Percentiles rank a stretch among this genome's conserved stretches.
These are phyloP conservation scores for Fraxinus xanthoxyloides DNA, from an alignment of 305 asterid species.

Conservation along the genomic window DNA sequence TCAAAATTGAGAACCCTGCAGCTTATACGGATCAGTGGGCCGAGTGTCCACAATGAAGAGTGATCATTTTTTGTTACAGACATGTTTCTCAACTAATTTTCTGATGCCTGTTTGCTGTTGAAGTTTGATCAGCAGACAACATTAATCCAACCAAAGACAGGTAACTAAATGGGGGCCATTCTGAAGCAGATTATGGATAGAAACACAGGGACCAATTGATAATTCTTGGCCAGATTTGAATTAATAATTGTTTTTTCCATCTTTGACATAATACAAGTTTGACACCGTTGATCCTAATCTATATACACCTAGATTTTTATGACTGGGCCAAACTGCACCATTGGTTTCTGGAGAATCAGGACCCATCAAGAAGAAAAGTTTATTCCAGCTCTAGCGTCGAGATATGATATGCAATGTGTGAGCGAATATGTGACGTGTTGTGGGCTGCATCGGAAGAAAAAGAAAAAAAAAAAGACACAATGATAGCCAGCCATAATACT, in stretches of 20 bases:
- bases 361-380: conserved; percentile 1
- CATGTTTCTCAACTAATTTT: conserved; percentile 19
- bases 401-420: conserved; percentile 8
- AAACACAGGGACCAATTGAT: background rate
- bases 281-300: background rate
- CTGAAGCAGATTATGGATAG: background rate
- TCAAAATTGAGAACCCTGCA: background rate
- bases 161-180: conserved; percentile 24
- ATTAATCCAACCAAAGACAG: conserved; percentile 30
- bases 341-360: background rate
- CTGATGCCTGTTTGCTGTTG: conserved; percentile 24
- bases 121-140: conserved; percentile 21
- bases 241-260: background rate
- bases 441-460: conserved; percentile 3
- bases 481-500: conserved; percentile 30
- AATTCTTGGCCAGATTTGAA: background rate
- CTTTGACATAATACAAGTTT: background rate
- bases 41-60: conserved; percentile 15
- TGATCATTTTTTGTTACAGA: conserved; percentile 17
- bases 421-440: conserved; percentile 10
- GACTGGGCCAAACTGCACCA: background rate
- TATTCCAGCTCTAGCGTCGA: background rate
- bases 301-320: background rate
- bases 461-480: conserved; percentile 26
- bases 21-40: conserved; percentile 4